Percentiles rank a stretch among this genome's conserved stretches.
Conservation (phyloP, 2,329 filamentous ascomycete species). For the Ophiostoma novo-ulmi region DNA sequence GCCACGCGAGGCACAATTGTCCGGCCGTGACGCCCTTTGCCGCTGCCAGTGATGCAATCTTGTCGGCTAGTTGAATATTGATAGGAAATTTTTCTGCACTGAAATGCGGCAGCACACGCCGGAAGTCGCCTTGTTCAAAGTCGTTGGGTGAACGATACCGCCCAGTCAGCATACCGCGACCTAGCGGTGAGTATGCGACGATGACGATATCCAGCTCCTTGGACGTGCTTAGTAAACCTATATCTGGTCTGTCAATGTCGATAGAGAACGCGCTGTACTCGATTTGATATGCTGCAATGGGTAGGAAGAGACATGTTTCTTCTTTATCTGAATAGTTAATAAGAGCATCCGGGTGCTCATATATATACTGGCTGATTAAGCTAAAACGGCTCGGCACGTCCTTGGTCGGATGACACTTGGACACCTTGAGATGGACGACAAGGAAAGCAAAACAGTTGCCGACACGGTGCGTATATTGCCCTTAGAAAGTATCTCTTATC, state of each 20-base stretch:
- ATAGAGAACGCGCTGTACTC: constrained; percentile 44
- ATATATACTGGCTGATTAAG: too few relatives aligned
- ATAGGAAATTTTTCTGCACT: constrained; percentile 43
- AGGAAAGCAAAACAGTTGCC: too few relatives aligned
- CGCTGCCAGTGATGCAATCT: constrained; percentile 30
- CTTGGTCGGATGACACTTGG: too few relatives aligned
- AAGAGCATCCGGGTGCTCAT: too few relatives aligned
- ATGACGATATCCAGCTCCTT: constrained; percentile 43
- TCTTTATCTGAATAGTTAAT: too few relatives aligned
- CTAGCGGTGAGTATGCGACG: constrained; percentile 40
- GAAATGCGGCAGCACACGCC: constrained; percentile 38
- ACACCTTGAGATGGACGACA: too few relatives aligned
- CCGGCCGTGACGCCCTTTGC: constrained; percentile 40
- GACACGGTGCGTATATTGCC: too few relatives aligned
- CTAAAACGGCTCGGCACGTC: too few relatives aligned
- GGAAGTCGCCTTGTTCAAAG: constrained; percentile 24
- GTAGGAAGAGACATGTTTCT: constrained; percentile 31
- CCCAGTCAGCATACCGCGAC: constrained; percentile 42
- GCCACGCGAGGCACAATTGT: constrained; percentile 55
- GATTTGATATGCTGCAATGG: constrained; percentile 43
- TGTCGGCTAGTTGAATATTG: constrained; percentile 38
- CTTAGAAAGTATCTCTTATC: background rate
- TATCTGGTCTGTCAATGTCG: constrained; percentile 51
- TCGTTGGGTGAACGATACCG: constrained; percentile 29
- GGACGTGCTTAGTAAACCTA: constrained; percentile 40